Percentiles rank a stretch among this genome's conserved stretches.
phyloP scores from a whole-genome alignment of 2,329 filamentous ascomycete genomes.

The Fusarium bactridioides region DNA sequence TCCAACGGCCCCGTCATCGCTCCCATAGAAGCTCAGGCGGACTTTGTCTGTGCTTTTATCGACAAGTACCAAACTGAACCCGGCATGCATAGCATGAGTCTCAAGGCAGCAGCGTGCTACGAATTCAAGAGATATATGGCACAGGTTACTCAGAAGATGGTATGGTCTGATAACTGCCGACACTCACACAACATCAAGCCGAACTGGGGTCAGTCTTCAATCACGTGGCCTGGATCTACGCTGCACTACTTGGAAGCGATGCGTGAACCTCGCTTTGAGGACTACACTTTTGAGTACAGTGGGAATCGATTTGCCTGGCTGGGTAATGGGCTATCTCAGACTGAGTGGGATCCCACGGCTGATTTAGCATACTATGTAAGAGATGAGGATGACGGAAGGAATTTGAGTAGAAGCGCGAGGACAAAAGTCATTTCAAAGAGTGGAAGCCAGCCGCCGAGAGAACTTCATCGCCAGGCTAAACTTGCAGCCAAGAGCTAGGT shows the following conservation, averaged over 20 bases:
- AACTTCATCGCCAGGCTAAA: slow-evolving; percentile 12
- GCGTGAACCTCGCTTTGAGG: slow-evolving; percentile 11
- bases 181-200: slow-evolving; percentile 18
- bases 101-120: slow-evolving; percentile 11
- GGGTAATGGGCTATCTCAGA: slow-evolving; percentile 11
- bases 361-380: slow-evolving; percentile 27
- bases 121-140: slow-evolving; percentile 24
- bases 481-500: neutral
- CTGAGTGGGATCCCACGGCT: slow-evolving; percentile 24
- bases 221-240: slow-evolving; percentile 21
- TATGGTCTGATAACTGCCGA: slow-evolving; percentile 22
- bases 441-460: neutral
- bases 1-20: slow-evolving; percentile 19
- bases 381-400: slow-evolving; percentile 11
- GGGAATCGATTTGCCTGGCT: slow-evolving; percentile 14
- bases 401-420: slow-evolving; percentile 1
- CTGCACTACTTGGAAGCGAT: slow-evolving; percentile 22
- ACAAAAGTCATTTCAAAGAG: slow-evolving; percentile 8
- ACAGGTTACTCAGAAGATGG: slow-evolving; percentile 16
- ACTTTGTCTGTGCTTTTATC: slow-evolving; percentile 21
- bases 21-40: slow-evolving; percentile 12
- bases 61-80: slow-evolving; percentile 27
- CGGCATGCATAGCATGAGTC: neutral
- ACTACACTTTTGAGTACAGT: slow-evolving; percentile 13
- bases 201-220: slow-evolving; percentile 26